Evolutionary conservation across 1,139 yeast genomes (phyloP).

Genomic region (Hansenula lynferdii): DNA sequence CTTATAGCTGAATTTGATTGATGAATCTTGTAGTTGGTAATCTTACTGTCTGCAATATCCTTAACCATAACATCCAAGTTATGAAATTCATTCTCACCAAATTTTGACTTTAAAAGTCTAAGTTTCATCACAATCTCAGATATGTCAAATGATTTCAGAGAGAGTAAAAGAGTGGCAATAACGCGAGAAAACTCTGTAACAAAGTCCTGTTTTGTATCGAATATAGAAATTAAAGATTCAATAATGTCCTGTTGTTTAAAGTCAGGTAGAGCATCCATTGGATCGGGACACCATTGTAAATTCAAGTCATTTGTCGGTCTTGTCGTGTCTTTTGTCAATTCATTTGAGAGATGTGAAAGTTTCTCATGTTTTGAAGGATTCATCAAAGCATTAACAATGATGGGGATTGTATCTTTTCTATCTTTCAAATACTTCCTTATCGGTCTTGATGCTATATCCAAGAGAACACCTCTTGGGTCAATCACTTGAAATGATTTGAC

Average conservation of each 20-base stretch:
- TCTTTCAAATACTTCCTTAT: conserved; percentile 61
- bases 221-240: conserved; percentile 68
- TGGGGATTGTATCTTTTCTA: conserved; percentile 67
- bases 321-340: conserved; percentile 30
- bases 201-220: conserved; percentile 74
- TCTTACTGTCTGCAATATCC: conserved; percentile 58
- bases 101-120: conserved; percentile 53
- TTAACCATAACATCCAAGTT: conserved; percentile 81
- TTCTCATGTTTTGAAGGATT: conserved; percentile 38
- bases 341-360: conserved; percentile 47
- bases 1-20: conserved; percentile 3
- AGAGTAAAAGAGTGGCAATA: conserved; percentile 58
- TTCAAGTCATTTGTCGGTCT: conserved; percentile 21
- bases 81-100: conserved; percentile 62
- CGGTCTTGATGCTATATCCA: conserved; percentile 75
- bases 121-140: conserved; percentile 38
- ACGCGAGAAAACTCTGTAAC: conserved; percentile 64
- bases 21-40: conserved; percentile 30
- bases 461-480: conserved; percentile 85
- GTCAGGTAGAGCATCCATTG: conserved; percentile 89
- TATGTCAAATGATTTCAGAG: conserved; percentile 41
- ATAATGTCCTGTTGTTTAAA: conserved; percentile 65
- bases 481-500: conserved; percentile 67
- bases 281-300: conserved; percentile 82
- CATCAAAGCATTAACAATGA: conserved; percentile 68